These are phyloP conservation scores for Epicoccum nigrum DNA, from an alignment of 2,329 filamentous ascomycete species.

Conservation along the genomic window DNA sequence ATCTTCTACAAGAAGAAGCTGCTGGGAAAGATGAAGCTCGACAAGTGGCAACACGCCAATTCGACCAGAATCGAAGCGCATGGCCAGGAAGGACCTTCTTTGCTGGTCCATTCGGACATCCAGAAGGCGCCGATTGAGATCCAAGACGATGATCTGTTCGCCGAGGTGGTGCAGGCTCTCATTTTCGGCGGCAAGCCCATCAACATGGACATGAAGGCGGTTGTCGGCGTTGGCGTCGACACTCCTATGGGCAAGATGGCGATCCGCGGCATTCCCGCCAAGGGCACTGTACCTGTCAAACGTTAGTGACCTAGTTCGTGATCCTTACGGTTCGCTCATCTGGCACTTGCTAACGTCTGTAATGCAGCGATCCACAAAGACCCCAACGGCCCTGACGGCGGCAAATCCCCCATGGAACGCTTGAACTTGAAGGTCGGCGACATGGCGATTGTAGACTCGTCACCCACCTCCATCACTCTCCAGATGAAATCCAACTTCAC, in stretches of 20 bases:
- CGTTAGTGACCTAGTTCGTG: constrained; percentile 74
- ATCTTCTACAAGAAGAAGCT: constrained; percentile 79
- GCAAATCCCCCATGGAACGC: constrained; percentile 56
- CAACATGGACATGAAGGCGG: constrained; percentile 75
- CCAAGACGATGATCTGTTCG: constrained; percentile 78
- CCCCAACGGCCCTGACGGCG: constrained; percentile 24
- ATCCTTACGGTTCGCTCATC: constrained; percentile 29
- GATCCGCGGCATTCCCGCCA: constrained; percentile 79
- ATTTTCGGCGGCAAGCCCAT: constrained; percentile 75
- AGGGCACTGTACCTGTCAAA: constrained; percentile 89
- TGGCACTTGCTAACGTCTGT: constrained; percentile 40
- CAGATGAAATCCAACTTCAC: constrained; percentile 79
- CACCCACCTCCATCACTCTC: constrained; percentile 71
- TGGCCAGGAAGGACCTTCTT: constrained; percentile 62
- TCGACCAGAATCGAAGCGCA: constrained; percentile 71
- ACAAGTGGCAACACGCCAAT: constrained; percentile 82
- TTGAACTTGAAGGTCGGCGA: constrained; percentile 71
- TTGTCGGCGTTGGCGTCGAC: constrained; percentile 80
- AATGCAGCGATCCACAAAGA: constrained; percentile 54
- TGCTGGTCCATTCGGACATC: constrained; percentile 78
- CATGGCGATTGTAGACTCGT: constrained; percentile 75
- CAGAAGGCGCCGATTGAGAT: constrained; percentile 81
- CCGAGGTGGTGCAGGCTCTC: constrained; percentile 78
- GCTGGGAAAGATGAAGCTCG: constrained; percentile 79
- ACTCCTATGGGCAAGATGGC: constrained; percentile 82